phyloP scores from a whole-genome alignment of 495 filamentous ascomycete species.

The Penicillium lagena region DNA sequence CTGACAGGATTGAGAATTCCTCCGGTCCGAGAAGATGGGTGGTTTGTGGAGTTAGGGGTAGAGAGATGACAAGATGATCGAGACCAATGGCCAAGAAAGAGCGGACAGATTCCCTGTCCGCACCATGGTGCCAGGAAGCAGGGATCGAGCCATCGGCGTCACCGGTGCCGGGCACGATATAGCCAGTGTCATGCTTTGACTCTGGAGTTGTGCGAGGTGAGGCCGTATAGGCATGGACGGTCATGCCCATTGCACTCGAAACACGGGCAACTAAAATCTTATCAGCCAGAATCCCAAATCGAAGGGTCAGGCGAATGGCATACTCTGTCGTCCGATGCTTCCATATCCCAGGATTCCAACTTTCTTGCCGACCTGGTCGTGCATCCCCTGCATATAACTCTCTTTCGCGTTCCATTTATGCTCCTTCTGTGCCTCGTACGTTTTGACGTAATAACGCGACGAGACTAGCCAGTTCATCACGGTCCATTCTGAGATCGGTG shows the following conservation, averaged over 20 bases:
- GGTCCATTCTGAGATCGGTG: slow-evolving; percentile 79
- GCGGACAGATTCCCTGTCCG: slow-evolving; percentile 51
- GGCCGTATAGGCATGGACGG: slow-evolving; percentile 76
- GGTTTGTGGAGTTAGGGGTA: slow-evolving; percentile 68
- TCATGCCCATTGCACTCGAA: slow-evolving; percentile 67
- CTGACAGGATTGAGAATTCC: slow-evolving; percentile 64
- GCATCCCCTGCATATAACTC: slow-evolving; percentile 15
- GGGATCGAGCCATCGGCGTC: slow-evolving; percentile 71
- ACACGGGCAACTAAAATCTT: slow-evolving; percentile 49
- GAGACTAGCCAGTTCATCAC: slow-evolving; percentile 50
- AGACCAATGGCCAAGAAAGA: slow-evolving; percentile 63
- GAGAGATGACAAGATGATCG: slow-evolving; percentile 67
- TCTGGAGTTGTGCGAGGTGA: slow-evolving; percentile 47
- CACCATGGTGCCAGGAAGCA: slow-evolving; percentile 64
- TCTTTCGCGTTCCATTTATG: slow-evolving; percentile 29
- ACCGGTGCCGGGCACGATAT: slow-evolving; percentile 68
- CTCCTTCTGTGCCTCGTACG: slow-evolving; percentile 39
- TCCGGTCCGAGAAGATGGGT: slow-evolving; percentile 51
- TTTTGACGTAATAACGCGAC: slow-evolving; percentile 43
- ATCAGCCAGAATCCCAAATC: not conserved
- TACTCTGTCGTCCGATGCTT: slow-evolving; percentile 68
- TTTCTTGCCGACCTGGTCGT: slow-evolving; percentile 48
- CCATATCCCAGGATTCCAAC: slow-evolving; percentile 82
- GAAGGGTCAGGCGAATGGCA: not conserved
- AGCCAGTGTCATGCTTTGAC: slow-evolving; percentile 56